Evolutionary conservation across 768 basidiomycete genomes (phyloP).

Genomic region (Kwoniella europaea): DNA sequence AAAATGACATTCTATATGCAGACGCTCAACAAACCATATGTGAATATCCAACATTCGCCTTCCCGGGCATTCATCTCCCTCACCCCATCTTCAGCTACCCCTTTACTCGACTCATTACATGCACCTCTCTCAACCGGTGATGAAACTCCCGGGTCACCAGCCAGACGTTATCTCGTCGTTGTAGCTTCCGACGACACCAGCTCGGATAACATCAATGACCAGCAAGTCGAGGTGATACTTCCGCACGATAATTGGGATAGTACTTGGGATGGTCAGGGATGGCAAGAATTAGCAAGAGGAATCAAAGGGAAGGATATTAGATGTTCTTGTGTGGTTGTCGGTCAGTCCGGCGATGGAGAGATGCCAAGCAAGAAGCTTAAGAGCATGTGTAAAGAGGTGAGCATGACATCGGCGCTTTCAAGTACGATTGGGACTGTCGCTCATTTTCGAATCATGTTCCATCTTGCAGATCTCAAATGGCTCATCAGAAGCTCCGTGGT

Average conservation of each 20-base stretch:
- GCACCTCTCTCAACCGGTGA: slow-evolving; percentile 13
- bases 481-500: slow-evolving; percentile 32
- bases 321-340: slow-evolving; percentile 31
- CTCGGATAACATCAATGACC: neutral
- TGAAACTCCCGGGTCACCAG: slow-evolving; percentile 5
- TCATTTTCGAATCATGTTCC: neutral
- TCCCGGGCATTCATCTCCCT: slow-evolving; percentile 22
- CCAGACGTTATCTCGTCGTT: slow-evolving; percentile 27
- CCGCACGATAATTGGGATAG: slow-evolving; percentile 15
- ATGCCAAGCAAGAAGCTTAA: slow-evolving; percentile 24
- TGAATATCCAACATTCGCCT: slow-evolving; percentile 14
- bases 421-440: neutral
- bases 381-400: slow-evolving; percentile 26
- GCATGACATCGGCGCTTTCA: neutral
- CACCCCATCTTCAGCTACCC: slow-evolving; percentile 19
- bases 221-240: neutral
- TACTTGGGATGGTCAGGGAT: slow-evolving; percentile 29
- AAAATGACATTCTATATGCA: neutral
- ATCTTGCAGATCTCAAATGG: slow-evolving; percentile 7
- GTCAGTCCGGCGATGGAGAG: slow-evolving; percentile 1
- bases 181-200: slow-evolving; percentile 4
- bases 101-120: slow-evolving; percentile 18
- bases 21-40: neutral
- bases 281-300: slow-evolving; percentile 20
- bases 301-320: slow-evolving; percentile 24